These are phyloP conservation scores for Candida albicans DNA, from an alignment of 1,139 yeast species.

Conservation along the genomic window DNA sequence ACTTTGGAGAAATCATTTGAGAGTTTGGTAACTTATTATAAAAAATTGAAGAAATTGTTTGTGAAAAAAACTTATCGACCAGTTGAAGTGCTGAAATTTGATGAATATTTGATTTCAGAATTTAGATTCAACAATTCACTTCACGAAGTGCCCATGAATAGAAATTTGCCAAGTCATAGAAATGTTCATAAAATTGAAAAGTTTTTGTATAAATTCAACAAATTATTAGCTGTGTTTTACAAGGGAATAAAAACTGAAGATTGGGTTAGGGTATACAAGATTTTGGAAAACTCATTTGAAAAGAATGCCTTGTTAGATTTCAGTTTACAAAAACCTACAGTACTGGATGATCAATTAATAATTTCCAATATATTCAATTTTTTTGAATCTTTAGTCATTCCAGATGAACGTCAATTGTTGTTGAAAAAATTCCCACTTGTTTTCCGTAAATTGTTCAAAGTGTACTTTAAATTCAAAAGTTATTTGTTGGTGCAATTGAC, in stretches of 20 bases:
- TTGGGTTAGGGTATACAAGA: constrained; percentile 77
- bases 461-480: constrained; percentile 66
- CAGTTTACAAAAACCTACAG: constrained; percentile 40
- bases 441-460: constrained; percentile 61
- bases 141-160: constrained; percentile 49
- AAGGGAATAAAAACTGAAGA: constrained; percentile 64
- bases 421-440: constrained; percentile 64
- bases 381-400: constrained; percentile 57
- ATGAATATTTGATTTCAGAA: constrained; percentile 37
- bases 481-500: constrained; percentile 67
- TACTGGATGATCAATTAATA: constrained; percentile 56
- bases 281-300: constrained; percentile 64
- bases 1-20: constrained; percentile 46
- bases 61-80: constrained; percentile 84
- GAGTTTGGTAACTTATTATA: constrained; percentile 58
- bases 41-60: constrained; percentile 68
- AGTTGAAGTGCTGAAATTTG: constrained; percentile 39
- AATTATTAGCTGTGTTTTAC: constrained; percentile 59
- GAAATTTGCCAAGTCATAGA: constrained; percentile 49
- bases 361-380: constrained; percentile 72
- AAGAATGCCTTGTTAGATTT: constrained; percentile 60
- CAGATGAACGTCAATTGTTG: constrained; percentile 44
- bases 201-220: constrained; percentile 65
- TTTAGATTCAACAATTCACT: constrained; percentile 43
- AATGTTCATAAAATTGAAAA: constrained; percentile 50